A percentile compares a stretch with the other conserved stretches of the same genome.
Evolutionary conservation across 75 land plant genomes (phyloP).

Genomic region (Pinus taeda): DNA sequence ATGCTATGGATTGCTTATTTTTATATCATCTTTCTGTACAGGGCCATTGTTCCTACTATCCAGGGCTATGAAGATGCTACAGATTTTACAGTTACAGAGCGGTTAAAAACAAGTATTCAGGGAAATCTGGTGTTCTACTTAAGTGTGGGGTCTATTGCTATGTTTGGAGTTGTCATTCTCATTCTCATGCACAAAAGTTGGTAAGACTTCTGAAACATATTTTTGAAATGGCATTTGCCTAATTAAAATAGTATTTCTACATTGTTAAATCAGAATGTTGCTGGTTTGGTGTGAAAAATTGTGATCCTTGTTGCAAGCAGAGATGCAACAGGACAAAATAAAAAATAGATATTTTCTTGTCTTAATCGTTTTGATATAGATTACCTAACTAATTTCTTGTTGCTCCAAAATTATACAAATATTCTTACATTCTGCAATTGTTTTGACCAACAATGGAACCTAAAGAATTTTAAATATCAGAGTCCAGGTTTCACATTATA

Average conservation of each 20-base stretch:
- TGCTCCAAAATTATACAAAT: no score
- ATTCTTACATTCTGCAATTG: no score
- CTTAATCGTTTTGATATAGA: background rate
- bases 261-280: no score
- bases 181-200: conserved; percentile 64
- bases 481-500: background rate
- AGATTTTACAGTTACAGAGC: conserved; percentile 83
- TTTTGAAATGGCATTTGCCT: no score
- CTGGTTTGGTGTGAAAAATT: background rate
- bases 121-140: conserved; percentile 79
- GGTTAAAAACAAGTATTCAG: conserved; percentile 84
- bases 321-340: background rate
- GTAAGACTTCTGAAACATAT: conserved; percentile 15
- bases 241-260: no score
- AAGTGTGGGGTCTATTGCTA: conserved; percentile 72
- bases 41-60: conserved; percentile 92
- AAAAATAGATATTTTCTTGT: background rate
- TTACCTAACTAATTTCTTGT: background rate
- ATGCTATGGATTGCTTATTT: conserved; percentile 4
- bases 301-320: background rate
- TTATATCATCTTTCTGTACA: conserved; percentile 27
- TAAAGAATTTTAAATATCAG: background rate
- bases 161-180: conserved; percentile 85
- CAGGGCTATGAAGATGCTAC: conserved; percentile 99
- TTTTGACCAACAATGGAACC: background rate